Evolutionary conservation across 495 filamentous ascomycete species (phyloP), one percentile per base, ranked within the genome.

Genomic region (Endocarpon pusillum): DNA sequence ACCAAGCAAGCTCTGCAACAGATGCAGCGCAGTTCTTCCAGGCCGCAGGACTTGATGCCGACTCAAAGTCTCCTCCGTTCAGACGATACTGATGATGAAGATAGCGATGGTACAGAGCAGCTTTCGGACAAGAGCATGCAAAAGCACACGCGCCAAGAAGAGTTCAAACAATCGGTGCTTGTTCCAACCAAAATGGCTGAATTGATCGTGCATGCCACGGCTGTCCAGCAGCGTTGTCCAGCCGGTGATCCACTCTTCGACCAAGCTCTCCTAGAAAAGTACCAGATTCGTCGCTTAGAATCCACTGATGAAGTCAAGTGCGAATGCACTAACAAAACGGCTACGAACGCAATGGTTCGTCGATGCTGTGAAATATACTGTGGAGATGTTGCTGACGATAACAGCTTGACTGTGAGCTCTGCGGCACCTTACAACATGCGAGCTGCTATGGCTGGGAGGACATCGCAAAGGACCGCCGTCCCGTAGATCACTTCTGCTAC

Each of bases 401-500:
- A 19, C 15, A 67, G 64, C 42, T 65, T 17, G 37, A 54, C 37
- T 70, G 66, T 36, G 35, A 32, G 24, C 64, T 55, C 38, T 70
- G 64, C 39, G 36, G 52, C 21, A 61, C 49, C 12, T 59, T 47
- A 42, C 66, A 70, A 37, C 66, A 70, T 41, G 25, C 49, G 26
- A 43, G 57, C 11, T 70, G 64, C 45, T 70, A 68, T 38, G 66
- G 66, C 10, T 65, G 47, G 33, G 34, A 25, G 38, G 31, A 32
- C 18, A 47, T 37, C 21, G 5, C 33, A 3, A 31, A 44, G 21
- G 53, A 56, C 33, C 36, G 41, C 12, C 48, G 45, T 24, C 35
- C 58, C 12, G 50, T 54, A 14, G 44, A 55, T 10, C 62, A 70
- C 40, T 46, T 52, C 28, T 70, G 66, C 46, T 70, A 67, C 39